Evolutionary conservation across 805 yeast species (phyloP), one percentile per base, ranked within the genome.

Genomic region (Metschnikowia kofuensis): DNA sequence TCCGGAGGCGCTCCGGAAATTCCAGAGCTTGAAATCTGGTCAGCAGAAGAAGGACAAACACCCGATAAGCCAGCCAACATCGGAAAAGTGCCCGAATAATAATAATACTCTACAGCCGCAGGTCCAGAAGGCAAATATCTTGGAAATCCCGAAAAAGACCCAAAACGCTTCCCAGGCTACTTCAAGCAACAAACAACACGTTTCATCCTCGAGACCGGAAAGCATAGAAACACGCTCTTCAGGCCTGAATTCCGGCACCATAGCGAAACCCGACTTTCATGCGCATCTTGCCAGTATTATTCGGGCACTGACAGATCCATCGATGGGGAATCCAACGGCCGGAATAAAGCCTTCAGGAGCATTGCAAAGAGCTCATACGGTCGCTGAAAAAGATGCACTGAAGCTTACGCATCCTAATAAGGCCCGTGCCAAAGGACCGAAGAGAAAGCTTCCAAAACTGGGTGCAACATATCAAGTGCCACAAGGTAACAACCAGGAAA

Each of bases 381-480:
- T 35, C 4, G 46, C 54, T 5, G 49, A 44, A 21, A 35, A 4
- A 42, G n/a, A 21, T n/a, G 32, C 32, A 30, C 44, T 31, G 12
- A 68, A 68, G 38, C 62, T 79, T 40, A 63, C 63, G 0, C 83
- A 79, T 58, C 61, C 75, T 2, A 78, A 70, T 40, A 80, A 79
- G 55, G 48, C 62, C 0, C 64, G 84, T 45, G 65, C 82, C 14
- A 74, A 67, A 47, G 84, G 84, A 0, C 84, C 84, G 0, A 77
- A 72, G 56, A 62, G 84, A 52, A 64, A 76, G 43, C 64, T 75
- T 15, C 83, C 83, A 1, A 66, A 68, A 15, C 38, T 26, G 38
- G 46, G 40, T 4, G n/a, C 43, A 2, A 30, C 1, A 9, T 5
- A n/a, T 1, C 29, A 26, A 10, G 29, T 12, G 10, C 12, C 32